Percentiles rank a stretch among this genome's conserved stretches.
Conservation (phyloP, 805 yeast genomes). For the Tetrapisispora arboricola region DNA sequence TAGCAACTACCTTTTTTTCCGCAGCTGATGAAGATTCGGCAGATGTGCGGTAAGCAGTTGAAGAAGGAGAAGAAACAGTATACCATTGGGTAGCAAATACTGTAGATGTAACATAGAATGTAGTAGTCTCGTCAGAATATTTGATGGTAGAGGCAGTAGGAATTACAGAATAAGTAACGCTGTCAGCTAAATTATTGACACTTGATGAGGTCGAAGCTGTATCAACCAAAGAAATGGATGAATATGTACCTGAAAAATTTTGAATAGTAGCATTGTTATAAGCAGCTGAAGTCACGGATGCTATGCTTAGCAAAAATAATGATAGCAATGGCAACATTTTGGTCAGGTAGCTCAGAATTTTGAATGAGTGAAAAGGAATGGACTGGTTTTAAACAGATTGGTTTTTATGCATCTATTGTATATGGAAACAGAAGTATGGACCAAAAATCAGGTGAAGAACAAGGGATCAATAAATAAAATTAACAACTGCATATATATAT, state of each 20-base stretch:
- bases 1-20: background rate
- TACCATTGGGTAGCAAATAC: slow-evolving; percentile 15
- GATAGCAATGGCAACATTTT: background rate
- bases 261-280: slow-evolving; percentile 13
- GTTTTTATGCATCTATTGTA: no score
- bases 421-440: no score
- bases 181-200: slow-evolving; percentile 9
- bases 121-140: slow-evolving; percentile 19
- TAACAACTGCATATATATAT: no score
- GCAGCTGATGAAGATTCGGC: background rate
- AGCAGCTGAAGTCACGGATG: slow-evolving; percentile 12
- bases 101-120: slow-evolving; percentile 19
- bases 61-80: slow-evolving; percentile 2
- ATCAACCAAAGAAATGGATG: background rate
- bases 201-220: background rate
- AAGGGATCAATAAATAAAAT: no score
- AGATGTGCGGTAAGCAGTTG: background rate
- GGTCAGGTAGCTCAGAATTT: background rate
- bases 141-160: slow-evolving; percentile 11
- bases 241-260: background rate
- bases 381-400: background rate
- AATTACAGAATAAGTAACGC: slow-evolving; percentile 12
- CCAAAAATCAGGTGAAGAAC: no score
- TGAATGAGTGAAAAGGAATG: background rate
- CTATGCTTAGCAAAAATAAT: background rate